A percentile compares a stretch with the other conserved stretches of the same genome.
Evolutionary conservation across 2,329 filamentous ascomycete genomes (phyloP).

Genomic region (Gliomastix tumulicola): DNA sequence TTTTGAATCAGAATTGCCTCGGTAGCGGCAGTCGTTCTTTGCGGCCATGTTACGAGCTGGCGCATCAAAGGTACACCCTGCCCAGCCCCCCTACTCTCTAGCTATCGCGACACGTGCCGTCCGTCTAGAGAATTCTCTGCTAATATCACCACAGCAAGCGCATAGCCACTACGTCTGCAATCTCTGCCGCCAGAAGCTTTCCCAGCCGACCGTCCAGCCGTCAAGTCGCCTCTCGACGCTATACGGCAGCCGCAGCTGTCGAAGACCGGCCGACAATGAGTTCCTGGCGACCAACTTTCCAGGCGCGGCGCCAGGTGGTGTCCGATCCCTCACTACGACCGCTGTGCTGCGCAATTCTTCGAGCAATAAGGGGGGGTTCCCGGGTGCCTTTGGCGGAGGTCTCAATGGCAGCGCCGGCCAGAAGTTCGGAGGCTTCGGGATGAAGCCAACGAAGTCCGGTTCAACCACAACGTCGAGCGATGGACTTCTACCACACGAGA

Average conservation of each 20-base stretch:
- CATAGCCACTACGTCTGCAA: conserved; percentile 31
- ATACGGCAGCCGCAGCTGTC: conserved; percentile 2
- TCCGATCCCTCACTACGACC: conserved; percentile 19
- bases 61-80: conserved; percentile 24
- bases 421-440: conserved; percentile 13
- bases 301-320: too few species aligned
- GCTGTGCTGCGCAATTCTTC: conserved; percentile 10
- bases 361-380: conserved; percentile 12
- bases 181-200: conserved; percentile 25
- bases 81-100: background rate
- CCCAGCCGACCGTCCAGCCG: conserved; percentile 6
- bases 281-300: conserved; percentile 4
- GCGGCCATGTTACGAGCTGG: conserved; percentile 35
- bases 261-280: background rate
- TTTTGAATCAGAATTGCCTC: too few species aligned
- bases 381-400: conserved; percentile 12
- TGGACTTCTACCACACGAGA: conserved; percentile 28
- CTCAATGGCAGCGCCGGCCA: conserved; percentile 4
- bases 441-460: conserved; percentile 7
- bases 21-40: conserved; percentile 3
- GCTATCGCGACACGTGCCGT: too few species aligned
- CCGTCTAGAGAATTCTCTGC: too few species aligned
- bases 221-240: conserved; percentile 9
- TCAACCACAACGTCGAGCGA: conserved; percentile 4
- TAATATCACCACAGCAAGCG: conserved; percentile 13